Evolutionary conservation across 1,284 basidiomycete genomes (phyloP), one percentile per base, ranked within the genome.

Genomic region (Gomphus sp.): DNA sequence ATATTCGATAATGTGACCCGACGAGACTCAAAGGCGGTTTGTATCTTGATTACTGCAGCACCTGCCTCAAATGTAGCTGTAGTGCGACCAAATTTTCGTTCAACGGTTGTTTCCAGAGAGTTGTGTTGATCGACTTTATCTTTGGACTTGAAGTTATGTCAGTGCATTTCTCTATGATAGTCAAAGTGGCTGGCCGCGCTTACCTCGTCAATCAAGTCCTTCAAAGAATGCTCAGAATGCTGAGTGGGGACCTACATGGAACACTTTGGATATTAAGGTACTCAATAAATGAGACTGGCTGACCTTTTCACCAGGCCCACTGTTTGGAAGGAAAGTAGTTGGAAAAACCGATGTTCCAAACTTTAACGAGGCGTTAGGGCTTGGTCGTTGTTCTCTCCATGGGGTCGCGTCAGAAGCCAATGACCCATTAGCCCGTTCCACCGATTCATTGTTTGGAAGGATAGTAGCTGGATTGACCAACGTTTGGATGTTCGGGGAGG

Each of bases 1-100:
- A 58, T 8, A 47, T 58, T 58, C 16, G 56, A 39, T n/a, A 58
- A 22, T 12, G 43, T 58, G n/a, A 58, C 50, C 18, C 34, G 44
- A 18, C 41, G 36, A 22, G 48, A 58, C 25, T 58, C 56, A 36
- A 58, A 52, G 10, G 39, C 56, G 31, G 56, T 58, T 33, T 41
- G 37, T 37, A 58, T 16, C 11, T 45, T 12, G 36, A 43, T 34
- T 18, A 58, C 41, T 10, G 11, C 49, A 22, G 18, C 56, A 43
- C 56, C 56, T 8, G 39, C 36, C 9, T 37, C 56, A 28, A 58
- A 52, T 5, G 33, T 33, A 11, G 47, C 47, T 41, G 18, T 12
- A 18, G 39, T 39, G 36, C 51, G 36, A 41, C 22, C 18, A n/a
- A 57, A 57, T 3, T 36, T 41, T 28, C 39, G 25, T 57, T 48